Percentiles rank a stretch among this genome's conserved stretches.
Evolutionary conservation across 495 filamentous ascomycete species (phyloP).

Genomic region (Penicillium paradoxum): DNA sequence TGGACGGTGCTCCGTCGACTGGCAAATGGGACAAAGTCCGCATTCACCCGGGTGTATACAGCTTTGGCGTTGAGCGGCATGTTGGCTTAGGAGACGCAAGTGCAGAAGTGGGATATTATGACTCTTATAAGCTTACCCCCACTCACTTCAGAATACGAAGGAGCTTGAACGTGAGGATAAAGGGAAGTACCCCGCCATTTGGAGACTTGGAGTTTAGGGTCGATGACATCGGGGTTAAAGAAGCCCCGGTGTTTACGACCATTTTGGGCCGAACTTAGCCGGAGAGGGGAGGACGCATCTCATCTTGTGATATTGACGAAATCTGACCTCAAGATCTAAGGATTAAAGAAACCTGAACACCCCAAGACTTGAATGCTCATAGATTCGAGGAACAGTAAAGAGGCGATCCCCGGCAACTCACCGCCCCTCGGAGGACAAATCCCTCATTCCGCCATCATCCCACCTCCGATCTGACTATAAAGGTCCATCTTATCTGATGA

Average conservation of each 20-base stretch:
- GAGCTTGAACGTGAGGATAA: neutral
- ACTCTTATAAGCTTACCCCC: constrained; percentile 3
- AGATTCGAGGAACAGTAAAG: too few relatives aligned
- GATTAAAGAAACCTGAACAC: too few relatives aligned
- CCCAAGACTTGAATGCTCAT: too few relatives aligned
- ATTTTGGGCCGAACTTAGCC: neutral
- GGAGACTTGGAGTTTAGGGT: neutral
- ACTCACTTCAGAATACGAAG: neutral
- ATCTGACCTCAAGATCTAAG: too few relatives aligned
- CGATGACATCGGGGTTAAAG: neutral
- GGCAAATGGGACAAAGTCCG: constrained; percentile 61
- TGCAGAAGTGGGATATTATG: neutral
- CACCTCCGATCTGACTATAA: constrained; percentile 20
- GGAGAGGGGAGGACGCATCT: neutral
- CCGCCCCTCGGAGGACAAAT: constrained; percentile 25
- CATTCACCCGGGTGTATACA: constrained; percentile 59
- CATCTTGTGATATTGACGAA: too few relatives aligned
- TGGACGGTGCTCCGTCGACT: constrained; percentile 89
- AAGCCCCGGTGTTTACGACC: neutral
- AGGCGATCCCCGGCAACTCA: too few relatives aligned
- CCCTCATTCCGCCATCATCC: constrained; percentile 28
- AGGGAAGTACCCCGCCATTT: neutral
- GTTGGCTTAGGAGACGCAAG: neutral
- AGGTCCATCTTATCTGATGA: constrained; percentile 26
- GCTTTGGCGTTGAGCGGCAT: constrained; percentile 58